These are phyloP conservation scores for Castanea crenata DNA, from an alignment of 306 rosid genomes.

Conservation along the genomic window DNA sequence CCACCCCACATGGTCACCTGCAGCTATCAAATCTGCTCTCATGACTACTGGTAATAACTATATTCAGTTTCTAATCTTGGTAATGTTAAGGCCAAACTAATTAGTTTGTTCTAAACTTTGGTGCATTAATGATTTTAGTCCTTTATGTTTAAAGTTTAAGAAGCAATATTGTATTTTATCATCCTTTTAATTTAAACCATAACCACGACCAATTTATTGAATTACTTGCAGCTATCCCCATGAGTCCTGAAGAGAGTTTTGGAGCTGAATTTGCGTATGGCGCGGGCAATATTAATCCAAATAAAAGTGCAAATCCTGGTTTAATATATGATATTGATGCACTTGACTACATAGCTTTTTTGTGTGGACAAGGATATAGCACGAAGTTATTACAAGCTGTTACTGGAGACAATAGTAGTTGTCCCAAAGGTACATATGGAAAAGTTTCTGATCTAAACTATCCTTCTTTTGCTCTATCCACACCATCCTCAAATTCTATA, in stretches of 20 bases:
- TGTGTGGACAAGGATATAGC: slow-evolving; percentile 46
- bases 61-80: neutral
- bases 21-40: slow-evolving; percentile 39
- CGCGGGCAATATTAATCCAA: slow-evolving; percentile 36
- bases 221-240: slow-evolving; percentile 26
- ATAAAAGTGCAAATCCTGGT: slow-evolving; percentile 37
- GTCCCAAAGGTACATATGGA: neutral
- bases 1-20: slow-evolving; percentile 49
- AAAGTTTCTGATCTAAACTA: slow-evolving; percentile 44
- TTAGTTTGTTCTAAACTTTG: too few species aligned
- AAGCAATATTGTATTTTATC: too few species aligned
- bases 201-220: neutral
- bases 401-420: slow-evolving; percentile 6
- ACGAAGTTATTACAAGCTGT: slow-evolving; percentile 10
- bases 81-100: too few species aligned
- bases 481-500: neutral
- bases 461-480: slow-evolving; percentile 40
- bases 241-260: slow-evolving; percentile 14
- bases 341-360: slow-evolving; percentile 27
- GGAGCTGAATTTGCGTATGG: slow-evolving; percentile 48
- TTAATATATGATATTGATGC: slow-evolving; percentile 39
- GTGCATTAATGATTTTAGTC: too few species aligned
- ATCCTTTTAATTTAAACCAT: neutral
- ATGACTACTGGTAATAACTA: slow-evolving; percentile 41
- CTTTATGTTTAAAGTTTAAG: too few species aligned